A percentile compares a stretch with the other conserved stretches of the same genome.
These are phyloP conservation scores for Nymphaea colorata DNA, from an alignment of 164 flowering plant species.

Conservation along the genomic window DNA sequence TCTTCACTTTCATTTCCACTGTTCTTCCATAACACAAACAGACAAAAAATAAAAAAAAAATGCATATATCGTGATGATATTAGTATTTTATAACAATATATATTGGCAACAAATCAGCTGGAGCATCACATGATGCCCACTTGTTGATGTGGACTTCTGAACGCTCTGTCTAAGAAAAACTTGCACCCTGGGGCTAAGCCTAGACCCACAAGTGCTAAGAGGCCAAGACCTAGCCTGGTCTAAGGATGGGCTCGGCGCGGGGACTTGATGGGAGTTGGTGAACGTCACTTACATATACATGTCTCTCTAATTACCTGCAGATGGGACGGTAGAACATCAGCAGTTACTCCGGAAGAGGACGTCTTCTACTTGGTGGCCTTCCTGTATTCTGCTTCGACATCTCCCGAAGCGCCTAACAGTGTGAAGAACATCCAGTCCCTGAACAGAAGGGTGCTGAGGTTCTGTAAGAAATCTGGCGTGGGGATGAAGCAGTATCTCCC, in stretches of 20 bases:
- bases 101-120: too few species aligned
- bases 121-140: too few species aligned
- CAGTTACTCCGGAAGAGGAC: constrained; percentile 77
- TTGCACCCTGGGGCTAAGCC: not conserved
- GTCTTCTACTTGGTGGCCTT: constrained; percentile 68
- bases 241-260: too few species aligned
- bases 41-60: not conserved
- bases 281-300: not conserved
- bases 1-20: too few species aligned
- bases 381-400: constrained; percentile 62
- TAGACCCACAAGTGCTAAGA: too few species aligned
- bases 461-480: constrained; percentile 29
- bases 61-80: not conserved
- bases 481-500: constrained; percentile 80
- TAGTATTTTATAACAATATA: not conserved
- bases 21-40: not conserved
- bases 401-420: constrained; percentile 41
- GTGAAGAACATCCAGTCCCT: constrained; percentile 36
- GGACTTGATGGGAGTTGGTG: too few species aligned
- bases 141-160: too few species aligned
- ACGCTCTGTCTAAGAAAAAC: not conserved
- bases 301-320: constrained; percentile 22
- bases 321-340: constrained; percentile 68
- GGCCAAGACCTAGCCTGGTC: too few species aligned
- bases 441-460: constrained; percentile 49